A percentile compares a stretch with the other conserved stretches of the same genome.
These are phyloP conservation scores for Acacia crassicarpa DNA, from an alignment of 306 rosid genomes.

Conservation along the genomic window DNA sequence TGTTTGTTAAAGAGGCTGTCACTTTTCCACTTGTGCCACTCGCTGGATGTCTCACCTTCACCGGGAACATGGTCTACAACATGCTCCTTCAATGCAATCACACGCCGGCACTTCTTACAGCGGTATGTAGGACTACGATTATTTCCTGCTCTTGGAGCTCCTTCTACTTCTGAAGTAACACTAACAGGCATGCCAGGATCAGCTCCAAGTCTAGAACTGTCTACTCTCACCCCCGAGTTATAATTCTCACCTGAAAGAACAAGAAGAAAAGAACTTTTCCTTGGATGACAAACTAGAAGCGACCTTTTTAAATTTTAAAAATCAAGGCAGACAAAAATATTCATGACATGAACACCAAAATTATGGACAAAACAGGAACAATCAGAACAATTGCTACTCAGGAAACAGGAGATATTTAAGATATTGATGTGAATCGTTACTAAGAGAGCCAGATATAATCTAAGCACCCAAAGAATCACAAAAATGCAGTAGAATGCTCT, in stretches of 20 bases:
- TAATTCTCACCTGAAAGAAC: constrained; percentile 72
- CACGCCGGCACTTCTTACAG: constrained; percentile 86
- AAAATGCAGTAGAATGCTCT: neutral
- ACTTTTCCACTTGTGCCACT: constrained; percentile 69
- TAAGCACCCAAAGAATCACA: neutral
- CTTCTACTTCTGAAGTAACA: constrained; percentile 54
- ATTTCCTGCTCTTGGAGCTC: constrained; percentile 46
- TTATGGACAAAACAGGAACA: neutral
- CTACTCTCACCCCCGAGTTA: constrained; percentile 67
- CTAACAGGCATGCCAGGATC: constrained; percentile 80
- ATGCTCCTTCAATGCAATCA: constrained; percentile 81
- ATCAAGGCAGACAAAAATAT: neutral
- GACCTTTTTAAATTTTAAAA: constrained; percentile 12
- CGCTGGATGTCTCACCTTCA: constrained; percentile 77
- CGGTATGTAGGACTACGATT: constrained; percentile 56
- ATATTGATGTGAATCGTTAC: neutral
- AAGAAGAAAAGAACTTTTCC: neutral
- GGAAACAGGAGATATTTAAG: neutral
- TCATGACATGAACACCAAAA: neutral
- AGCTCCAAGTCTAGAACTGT: constrained; percentile 77
- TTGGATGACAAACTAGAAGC: neutral
- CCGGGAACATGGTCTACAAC: constrained; percentile 87
- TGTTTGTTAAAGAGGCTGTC: constrained; percentile 69
- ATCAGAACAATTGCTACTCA: constrained; percentile 9
- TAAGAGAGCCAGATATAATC: neutral